Base-by-base conservation (phyloP, 768 basidiomycete species). In the Rhizopogon vinicolor region DNA sequence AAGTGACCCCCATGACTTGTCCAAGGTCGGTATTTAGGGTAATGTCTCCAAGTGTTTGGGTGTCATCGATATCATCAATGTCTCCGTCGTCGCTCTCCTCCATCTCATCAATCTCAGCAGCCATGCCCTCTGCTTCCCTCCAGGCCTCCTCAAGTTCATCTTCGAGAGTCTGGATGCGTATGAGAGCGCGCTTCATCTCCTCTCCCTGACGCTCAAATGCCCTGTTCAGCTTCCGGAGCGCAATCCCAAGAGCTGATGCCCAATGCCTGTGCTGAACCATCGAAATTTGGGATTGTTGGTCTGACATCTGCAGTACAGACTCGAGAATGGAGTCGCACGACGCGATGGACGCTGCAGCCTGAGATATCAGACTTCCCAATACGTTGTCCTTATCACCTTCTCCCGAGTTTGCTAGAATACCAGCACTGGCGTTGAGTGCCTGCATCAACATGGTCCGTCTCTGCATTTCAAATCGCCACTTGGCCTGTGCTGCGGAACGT, bases 61-160 rank as follows among this genome's bases (percentile, higher is more conserved):
- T 68, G 44, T 72, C 67, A 43, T 72, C 69, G 40, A 57, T 49
- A 7, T 63, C 65, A 14, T 65, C 63, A 29, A 60, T 53, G 40
- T 57, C 63, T 22, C 62, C 72, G 25, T 65, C 58, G 22, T 62
- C 60, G 14, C 59, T 65, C 3, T 57, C 68, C 52, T 85, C 82
- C 50, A 83, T 66, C 42, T 82, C 82, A 65, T 92, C 89, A 62
- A 91, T 78, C 65, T 91, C 87, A 51, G 74, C 67, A 1, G 89
- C 91, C 60, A 91, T 74, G 41, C 79, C 81, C 61, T 89, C 85
- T 2, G 89, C 91, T 56, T 86, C 84, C 45, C 77, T 78, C 91
- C 91, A 92, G 0, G 89, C 91, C 52, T 92, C 91, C 46, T 86
- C 83, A 22, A 91, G 74, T 59, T 90, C 87, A 13, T 78, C 86